These are phyloP conservation scores for Ceriops zippeliana DNA, from an alignment of 345 rosid genomes.

Conservation along the genomic window DNA sequence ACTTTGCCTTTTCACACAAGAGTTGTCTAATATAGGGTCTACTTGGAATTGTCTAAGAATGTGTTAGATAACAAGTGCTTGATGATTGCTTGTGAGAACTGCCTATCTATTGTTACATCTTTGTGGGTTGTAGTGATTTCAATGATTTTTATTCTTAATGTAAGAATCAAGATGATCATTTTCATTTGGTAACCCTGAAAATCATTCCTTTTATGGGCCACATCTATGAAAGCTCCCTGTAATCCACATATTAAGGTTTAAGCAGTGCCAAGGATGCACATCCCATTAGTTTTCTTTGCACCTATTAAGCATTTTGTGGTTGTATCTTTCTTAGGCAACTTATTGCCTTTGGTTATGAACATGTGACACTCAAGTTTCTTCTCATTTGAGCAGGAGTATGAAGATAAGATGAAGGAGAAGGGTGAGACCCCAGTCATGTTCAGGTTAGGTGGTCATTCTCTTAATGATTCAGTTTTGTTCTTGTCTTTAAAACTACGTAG, in stretches of 20 bases:
- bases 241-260: too few relatives aligned
- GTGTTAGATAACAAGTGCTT: not conserved
- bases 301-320: too few relatives aligned
- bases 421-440: slow-evolving; percentile 97
- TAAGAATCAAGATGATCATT: too few relatives aligned
- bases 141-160: too few relatives aligned
- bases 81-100: not conserved
- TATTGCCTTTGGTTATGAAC: not conserved
- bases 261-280: too few relatives aligned
- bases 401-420: slow-evolving; percentile 91
- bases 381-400: slow-evolving; percentile 56
- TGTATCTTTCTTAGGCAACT: not conserved
- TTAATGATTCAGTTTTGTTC: slow-evolving; percentile 11
- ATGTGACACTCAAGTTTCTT: not conserved
- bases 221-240: too few relatives aligned
- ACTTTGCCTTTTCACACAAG: not conserved
- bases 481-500: slow-evolving; percentile 2
- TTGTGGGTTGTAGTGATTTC: too few relatives aligned
- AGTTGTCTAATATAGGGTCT: not conserved
- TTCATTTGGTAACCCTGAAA: too few relatives aligned
- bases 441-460: slow-evolving; percentile 45
- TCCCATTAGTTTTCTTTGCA: too few relatives aligned
- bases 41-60: slow-evolving; percentile 6
- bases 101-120: too few relatives aligned
- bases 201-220: too few relatives aligned